Base-by-base conservation (phyloP, 441 rosid genomes). In the Syzygium malaccense region DNA sequence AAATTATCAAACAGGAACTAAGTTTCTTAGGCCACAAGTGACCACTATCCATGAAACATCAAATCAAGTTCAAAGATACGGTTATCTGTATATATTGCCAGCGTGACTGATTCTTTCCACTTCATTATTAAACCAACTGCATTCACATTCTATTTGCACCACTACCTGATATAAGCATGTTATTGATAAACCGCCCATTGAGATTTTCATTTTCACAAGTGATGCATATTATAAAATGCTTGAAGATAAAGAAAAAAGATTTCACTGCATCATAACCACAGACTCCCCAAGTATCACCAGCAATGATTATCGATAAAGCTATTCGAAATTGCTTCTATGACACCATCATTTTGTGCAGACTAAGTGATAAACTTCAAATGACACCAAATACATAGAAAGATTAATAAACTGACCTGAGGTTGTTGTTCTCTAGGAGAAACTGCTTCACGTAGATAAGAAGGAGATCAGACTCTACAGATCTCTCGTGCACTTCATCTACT, bases 401-500 rank as follows among this genome's bases (percentile, higher is more conserved):
- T 64, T 64, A 64, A n/a, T 64, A n/a, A 64, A 5, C 71, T 15
- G 71, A 97, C 99, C 99, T 96, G 92, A 97, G 90, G 90, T 93
- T 94, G 55, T 92, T 94, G 88, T 92, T 97, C 93, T 90, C 96
- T 91, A 92, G 86, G 87, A 97, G 93, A 92, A 97, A 94, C 92
- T 97, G 99, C 93, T 96, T 97, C 89, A 97, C 90, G 87, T 97
- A 96, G 88, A 96, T 95, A 89, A 97, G 97, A 91, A 94, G 95
- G 91, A 97, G 96, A 92, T 97, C 99, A 25, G 99, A 97, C 92
- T 97, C 98, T 55, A 96, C 93, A 18, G 99, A 97, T 94, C 99
- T 94, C 95, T 97, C 99, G 90, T 97, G 99, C 89, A 97, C 99
- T 94, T 97, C 99, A 91, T 97, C 99, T 89, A 97, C 98, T 93